Evolutionary conservation across 148 eudicot genomes (phyloP).

Genomic region (Vaccinium macrocarpon): DNA sequence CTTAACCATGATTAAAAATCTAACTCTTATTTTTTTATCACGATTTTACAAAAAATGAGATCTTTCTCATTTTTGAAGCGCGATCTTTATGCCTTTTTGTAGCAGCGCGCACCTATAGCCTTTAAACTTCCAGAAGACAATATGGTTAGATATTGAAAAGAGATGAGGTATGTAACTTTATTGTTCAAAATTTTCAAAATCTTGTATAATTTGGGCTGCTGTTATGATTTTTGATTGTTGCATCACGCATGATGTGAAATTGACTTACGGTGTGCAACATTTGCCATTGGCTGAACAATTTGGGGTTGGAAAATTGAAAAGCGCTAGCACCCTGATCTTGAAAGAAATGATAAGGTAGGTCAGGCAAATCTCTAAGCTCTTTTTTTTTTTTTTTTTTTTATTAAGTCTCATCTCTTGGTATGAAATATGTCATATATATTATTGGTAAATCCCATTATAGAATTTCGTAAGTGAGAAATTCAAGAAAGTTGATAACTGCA

Average conservation of each 20-base stretch:
- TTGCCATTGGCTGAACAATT: not conserved
- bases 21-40: too few relatives aligned
- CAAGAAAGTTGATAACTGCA: not conserved
- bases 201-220: not conserved
- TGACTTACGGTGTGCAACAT: not conserved
- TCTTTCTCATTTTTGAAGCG: too few relatives aligned
- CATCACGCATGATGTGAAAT: not conserved
- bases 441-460: not conserved
- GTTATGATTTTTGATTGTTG: not conserved
- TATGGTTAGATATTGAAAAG: not conserved
- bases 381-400: not conserved
- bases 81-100: too few relatives aligned
- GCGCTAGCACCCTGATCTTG: not conserved
- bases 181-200: not conserved
- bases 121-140: not conserved
- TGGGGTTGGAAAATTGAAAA: conserved; percentile 4
- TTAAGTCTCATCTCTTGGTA: not conserved
- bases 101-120: not conserved
- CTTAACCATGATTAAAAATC: too few relatives aligned
- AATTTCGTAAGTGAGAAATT: not conserved
- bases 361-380: not conserved
- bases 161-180: conserved; percentile 2
- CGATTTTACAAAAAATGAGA: too few relatives aligned
- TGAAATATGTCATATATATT: not conserved
- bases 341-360: conserved; percentile 7